Percentiles rank a stretch among this genome's conserved stretches.
phyloP scores from a whole-genome alignment of 2,329 filamentous ascomycete species.

The Metarhizium anisopliae region DNA sequence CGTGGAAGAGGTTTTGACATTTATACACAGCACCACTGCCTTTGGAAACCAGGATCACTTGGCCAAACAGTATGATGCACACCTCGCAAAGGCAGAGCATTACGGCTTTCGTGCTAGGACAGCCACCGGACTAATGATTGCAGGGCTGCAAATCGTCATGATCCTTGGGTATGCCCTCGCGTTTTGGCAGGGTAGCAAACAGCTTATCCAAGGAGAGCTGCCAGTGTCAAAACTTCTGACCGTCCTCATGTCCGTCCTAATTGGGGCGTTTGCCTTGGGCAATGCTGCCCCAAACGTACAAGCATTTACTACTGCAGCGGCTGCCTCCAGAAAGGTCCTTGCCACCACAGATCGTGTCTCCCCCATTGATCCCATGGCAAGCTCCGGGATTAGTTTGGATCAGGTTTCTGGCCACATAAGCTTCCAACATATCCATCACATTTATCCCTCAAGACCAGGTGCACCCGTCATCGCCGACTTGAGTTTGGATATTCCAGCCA shows the following conservation, averaged over 20 bases:
- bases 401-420: conserved; percentile 35
- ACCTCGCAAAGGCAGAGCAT: no score
- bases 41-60: no score
- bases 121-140: no score
- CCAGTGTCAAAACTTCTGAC: conserved; percentile 36
- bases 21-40: no score
- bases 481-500: not conserved
- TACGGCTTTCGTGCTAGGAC: no score
- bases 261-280: conserved; percentile 35
- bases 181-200: conserved; percentile 39
- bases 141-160: conserved; percentile 23
- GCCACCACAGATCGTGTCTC: conserved; percentile 36
- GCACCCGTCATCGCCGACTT: not conserved
- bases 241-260: conserved; percentile 38
- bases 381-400: conserved; percentile 20
- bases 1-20: no score
- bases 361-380: conserved; percentile 32
- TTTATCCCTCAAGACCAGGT: conserved; percentile 4
- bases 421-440: conserved; percentile 18
- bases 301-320: conserved; percentile 35
- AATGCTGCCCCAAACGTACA: conserved; percentile 38
- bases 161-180: conserved; percentile 38
- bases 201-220: conserved; percentile 34
- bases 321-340: conserved; percentile 38
- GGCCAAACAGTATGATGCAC: no score